A percentile compares a stretch with the other conserved stretches of the same genome.
Conservation (phyloP, 1,139 yeast genomes). For the Geotrichum candidum region DNA sequence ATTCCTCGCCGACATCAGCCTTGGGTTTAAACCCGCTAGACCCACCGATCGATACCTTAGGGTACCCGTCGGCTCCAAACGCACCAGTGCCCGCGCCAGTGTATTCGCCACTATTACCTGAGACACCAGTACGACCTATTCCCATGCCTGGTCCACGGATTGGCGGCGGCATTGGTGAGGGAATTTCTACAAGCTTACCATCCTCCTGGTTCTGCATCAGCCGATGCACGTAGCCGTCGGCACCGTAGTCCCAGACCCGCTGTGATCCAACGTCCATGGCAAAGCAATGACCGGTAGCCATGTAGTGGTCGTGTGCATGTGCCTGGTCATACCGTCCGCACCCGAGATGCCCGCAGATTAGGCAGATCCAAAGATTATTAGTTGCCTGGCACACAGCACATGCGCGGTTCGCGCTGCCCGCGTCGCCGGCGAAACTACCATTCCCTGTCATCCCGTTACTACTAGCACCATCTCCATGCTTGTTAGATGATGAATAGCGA, state of each 20-base stretch:
- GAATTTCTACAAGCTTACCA: slow-evolving; percentile 74
- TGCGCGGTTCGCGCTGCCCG: slow-evolving; percentile 23
- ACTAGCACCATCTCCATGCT: slow-evolving; percentile 11
- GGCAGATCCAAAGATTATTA: slow-evolving; percentile 82
- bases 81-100: slow-evolving; percentile 14
- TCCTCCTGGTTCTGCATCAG: slow-evolving; percentile 77
- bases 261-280: slow-evolving; percentile 85
- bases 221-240: slow-evolving; percentile 86
- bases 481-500: slow-evolving; percentile 52
- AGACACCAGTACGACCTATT: background rate
- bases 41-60: slow-evolving; percentile 36
- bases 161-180: slow-evolving; percentile 24
- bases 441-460: slow-evolving; percentile 12
- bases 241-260: slow-evolving; percentile 93
- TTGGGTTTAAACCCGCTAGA: background rate
- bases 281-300: slow-evolving; percentile 76
- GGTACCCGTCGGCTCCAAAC: slow-evolving; percentile 14
- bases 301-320: slow-evolving; percentile 80
- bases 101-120: slow-evolving; percentile 5
- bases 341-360: slow-evolving; percentile 83
- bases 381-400: slow-evolving; percentile 53
- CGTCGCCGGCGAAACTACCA: slow-evolving; percentile 18
- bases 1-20: slow-evolving; percentile 64
- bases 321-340: slow-evolving; percentile 87
- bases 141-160: slow-evolving; percentile 18